Percentiles rank a stretch among this genome's conserved stretches.
Conservation (phyloP, 1,284 basidiomycete species). For the Butyriboletus appendiculatus region DNA sequence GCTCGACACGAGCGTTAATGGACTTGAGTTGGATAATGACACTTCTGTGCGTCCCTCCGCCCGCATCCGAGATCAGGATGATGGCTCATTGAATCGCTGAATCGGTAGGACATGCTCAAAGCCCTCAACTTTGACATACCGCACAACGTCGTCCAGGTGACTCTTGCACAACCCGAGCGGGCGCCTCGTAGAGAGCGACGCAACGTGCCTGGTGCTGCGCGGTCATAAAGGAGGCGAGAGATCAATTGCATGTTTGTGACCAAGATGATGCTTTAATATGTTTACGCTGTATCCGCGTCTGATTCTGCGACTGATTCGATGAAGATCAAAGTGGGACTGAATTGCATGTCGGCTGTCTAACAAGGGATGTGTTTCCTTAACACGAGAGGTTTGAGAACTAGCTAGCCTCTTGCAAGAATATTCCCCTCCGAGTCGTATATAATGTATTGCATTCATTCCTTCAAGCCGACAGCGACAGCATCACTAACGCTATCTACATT, state of each 20-base stretch:
- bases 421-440: too few species aligned
- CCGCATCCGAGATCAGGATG: not conserved
- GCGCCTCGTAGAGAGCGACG: conserved; percentile 74
- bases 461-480: too few species aligned
- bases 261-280: conserved; percentile 1
- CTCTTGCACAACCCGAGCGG: conserved; percentile 73
- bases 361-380: too few species aligned
- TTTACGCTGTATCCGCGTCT: not conserved
- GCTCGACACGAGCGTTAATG: conserved; percentile 75
- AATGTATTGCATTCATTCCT: too few species aligned
- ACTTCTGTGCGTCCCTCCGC: conserved; percentile 72
- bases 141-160: conserved; percentile 69
- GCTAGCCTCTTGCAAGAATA: too few species aligned
- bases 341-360: too few species aligned
- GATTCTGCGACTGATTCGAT: not conserved
- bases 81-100: not conserved
- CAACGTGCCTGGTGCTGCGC: conserved; percentile 83
- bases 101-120: conserved; percentile 75
- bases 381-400: too few species aligned
- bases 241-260: not conserved
- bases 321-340: too few species aligned
- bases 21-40: conserved; percentile 86
- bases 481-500: too few species aligned
- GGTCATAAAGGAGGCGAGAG: conserved; percentile 25
- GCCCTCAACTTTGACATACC: conserved; percentile 92